Evolutionary conservation across 2,329 filamentous ascomycete species (phyloP), one percentile per base, ranked within the genome.

Genomic region (Fusarium chuoi): DNA sequence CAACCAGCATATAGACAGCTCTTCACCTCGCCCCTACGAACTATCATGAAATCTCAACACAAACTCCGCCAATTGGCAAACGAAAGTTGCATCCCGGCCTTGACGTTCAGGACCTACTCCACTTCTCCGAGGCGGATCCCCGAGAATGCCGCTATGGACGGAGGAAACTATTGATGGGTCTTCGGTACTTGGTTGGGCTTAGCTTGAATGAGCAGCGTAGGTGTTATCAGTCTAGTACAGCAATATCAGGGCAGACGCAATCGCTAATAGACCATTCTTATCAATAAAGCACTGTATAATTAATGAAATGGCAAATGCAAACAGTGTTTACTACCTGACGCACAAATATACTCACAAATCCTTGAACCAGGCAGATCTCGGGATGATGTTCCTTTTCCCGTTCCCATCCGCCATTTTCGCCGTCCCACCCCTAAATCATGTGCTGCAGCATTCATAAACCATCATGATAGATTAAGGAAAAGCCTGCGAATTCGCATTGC

Each of bases 401-500:
- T 63, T 62, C 54, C 66, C 60, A 26, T 72, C 72, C 61, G 39
- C 72, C 72, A 58, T 75, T 77, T 77, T 77, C 74, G 74, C 75
- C 74, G 44, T 65, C 63, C 71, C 54, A 65, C 54, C 55, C 59
- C 52, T 46, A 57, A 35, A 65, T 33, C 46, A 65, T 60, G 36
- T 65, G 52, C 14, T 62, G 63, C 60, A 66, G 46, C 49, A 33
- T 28, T 58, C 56, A 63, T 68, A 55, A 67, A 61, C 55, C 24
- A 46, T 62, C 38, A 68, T 60, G 49, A 64, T 15, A 51, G 35
- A 65, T 39, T 26, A 51, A 56, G 39, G 39, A 26, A 33, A 15
- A 58, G 46, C 36, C 30, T 41, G 38, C 22, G 30, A 49, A 39
- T 35, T 54, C 44, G 36, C 49, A 42, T 45, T 35, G 41, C 58